These are phyloP conservation scores for Funneliformis caledonium DNA, from an alignment of 371 early-diverging fungal species.

Conservation along the genomic window DNA sequence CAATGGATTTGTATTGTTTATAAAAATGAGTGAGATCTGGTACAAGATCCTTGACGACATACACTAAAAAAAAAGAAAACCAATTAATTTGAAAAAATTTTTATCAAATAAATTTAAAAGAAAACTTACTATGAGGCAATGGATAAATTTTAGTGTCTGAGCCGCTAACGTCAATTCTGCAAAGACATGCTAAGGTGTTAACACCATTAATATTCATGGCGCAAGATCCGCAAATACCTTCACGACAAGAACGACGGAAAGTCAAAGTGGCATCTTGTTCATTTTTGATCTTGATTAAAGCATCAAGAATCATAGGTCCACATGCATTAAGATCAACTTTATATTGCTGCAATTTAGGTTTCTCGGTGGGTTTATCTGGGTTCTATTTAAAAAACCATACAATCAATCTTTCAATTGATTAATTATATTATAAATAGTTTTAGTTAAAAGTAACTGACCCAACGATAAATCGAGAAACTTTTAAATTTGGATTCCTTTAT, in stretches of 20 bases:
- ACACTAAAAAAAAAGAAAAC: constrained; percentile 53
- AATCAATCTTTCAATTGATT: too few species aligned
- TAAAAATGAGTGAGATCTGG: constrained; percentile 96
- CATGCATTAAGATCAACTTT: constrained; percentile 87
- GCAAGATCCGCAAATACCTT: constrained; percentile 95
- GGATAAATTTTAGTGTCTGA: constrained; percentile 89
- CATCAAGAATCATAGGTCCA: constrained; percentile 96
- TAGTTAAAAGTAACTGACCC: constrained; percentile 53
- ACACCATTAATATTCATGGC: constrained; percentile 96
- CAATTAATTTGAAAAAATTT: not conserved
- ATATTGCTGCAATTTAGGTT: constrained; percentile 89
- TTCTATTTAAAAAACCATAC: constrained; percentile 53
- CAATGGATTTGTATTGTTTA: constrained; percentile 95
- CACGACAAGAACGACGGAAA: constrained; percentile 69
- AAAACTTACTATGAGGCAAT: constrained; percentile 87
- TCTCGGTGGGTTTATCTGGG: constrained; percentile 88
- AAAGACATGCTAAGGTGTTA: constrained; percentile 94
- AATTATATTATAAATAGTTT: not conserved
- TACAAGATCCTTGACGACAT: constrained; percentile 85
- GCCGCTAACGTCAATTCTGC: constrained; percentile 78
- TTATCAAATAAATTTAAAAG: not conserved
- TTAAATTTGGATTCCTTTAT: constrained; percentile 55
- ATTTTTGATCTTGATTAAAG: constrained; percentile 95
- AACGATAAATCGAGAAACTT: constrained; percentile 77
- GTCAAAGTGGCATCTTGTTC: constrained; percentile 93